Base-by-base conservation (phyloP, 73 alveolate species). In the Breviolum minutum region DNA sequence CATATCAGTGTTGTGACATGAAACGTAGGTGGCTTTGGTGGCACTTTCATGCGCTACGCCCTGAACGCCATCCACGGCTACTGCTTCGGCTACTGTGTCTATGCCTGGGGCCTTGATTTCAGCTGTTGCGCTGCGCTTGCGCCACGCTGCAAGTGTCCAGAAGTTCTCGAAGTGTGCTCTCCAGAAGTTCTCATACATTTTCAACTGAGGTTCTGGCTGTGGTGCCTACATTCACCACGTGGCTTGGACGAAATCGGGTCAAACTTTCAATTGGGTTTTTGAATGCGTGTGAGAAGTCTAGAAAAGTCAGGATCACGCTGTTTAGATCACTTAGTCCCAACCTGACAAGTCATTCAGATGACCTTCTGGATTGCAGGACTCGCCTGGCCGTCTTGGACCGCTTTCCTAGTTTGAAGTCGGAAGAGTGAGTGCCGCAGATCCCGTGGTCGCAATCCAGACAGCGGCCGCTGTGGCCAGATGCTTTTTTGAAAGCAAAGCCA, bases 21-120 rank as follows among this genome's bases (percentile, higher is more conserved):
- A 71, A 71, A 71, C 10, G 10, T 8, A 86, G 95, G 95, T 63
- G 95, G 95, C 81, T 86, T 86, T 63, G 95, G 95, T 64, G 95
- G 95, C 80, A 86, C 95, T 30, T 62, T 63, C 30, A 61, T 86
- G 77, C 95, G 81, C 95, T 86, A 86, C 63, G 95, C 64, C 20
- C 79, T 86, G 27, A 17, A 24, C 29, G 40, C 29, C 60, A 62
- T 86, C 80, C 95, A 86, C 80, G 95, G 95, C 79, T 86, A 86
- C 81, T 86, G 95, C 95, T 86, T 86, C 95, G 95, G 95, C 63
- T 86, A 86, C 95, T 86, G 95, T n/a, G 95, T 86, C 95, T 86
- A 86, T 26, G 95, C 27, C 79, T 17, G n/a, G 12, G 81, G n/a
- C 81, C 81, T 27, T 24, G 81, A 24, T 24, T 71, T 13, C 27